Conservation (phyloP, 441 rosid species). For the Gossypium davidsonii region DNA sequence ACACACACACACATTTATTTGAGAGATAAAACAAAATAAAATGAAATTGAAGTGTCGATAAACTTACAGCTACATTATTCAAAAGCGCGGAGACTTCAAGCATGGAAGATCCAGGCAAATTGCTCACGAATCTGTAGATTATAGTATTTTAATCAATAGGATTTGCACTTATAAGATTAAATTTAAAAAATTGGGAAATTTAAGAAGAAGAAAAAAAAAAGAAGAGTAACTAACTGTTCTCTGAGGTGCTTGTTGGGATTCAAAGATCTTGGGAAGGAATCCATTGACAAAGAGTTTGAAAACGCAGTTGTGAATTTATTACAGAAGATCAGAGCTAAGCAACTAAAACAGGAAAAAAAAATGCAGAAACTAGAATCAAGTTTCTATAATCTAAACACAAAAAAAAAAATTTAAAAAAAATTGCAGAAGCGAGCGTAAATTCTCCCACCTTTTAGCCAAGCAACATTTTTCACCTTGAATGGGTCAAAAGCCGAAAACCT, state of each 20-base stretch:
- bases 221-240: slow-evolving; percentile 47
- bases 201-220: background rate
- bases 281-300: slow-evolving; percentile 16
- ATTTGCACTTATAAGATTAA: background rate
- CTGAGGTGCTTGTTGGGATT: slow-evolving; percentile 71
- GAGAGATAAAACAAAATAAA: background rate
- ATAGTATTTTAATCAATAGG: background rate
- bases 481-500: background rate
- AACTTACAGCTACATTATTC: slow-evolving; percentile 53
- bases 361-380: background rate
- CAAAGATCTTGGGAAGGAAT: slow-evolving; percentile 29
- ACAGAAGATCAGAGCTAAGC: background rate
- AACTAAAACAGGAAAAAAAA: background rate
- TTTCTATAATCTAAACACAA: background rate
- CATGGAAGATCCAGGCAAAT: slow-evolving; percentile 73
- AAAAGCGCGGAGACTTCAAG: slow-evolving; percentile 57
- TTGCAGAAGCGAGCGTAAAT: background rate
- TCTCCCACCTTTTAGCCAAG: background rate
- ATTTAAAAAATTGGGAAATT: background rate
- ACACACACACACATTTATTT: background rate
- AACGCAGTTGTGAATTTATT: background rate
- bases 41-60: background rate
- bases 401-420: background rate
- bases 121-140: slow-evolving; percentile 71
- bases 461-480: background rate